Evolutionary conservation across 1,139 yeast genomes (phyloP).

Genomic region (Arxiozyma slooffiae): DNA sequence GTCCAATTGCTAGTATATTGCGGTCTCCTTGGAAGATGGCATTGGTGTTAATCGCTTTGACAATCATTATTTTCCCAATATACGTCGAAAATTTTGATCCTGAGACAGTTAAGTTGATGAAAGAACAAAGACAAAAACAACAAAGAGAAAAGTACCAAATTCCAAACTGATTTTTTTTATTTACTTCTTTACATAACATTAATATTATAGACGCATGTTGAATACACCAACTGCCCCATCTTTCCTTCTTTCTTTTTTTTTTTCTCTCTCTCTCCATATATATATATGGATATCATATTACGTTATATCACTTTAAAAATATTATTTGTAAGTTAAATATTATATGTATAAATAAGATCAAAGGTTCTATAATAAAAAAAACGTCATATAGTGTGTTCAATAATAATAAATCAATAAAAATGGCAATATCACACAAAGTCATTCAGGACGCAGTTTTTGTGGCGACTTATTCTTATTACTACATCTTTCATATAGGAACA

Average conservation of each 20-base stretch:
- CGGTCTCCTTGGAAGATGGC: constrained; percentile 33
- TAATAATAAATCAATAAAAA: neutral
- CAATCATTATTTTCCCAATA: constrained; percentile 27
- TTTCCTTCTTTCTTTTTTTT: too few relatives aligned
- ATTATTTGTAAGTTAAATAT: neutral
- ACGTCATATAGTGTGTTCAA: neutral
- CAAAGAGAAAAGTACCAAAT: constrained; percentile 22
- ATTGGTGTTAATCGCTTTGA: constrained; percentile 23
- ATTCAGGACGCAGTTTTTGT: constrained; percentile 9
- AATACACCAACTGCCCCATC: too few relatives aligned
- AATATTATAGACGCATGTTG: too few relatives aligned
- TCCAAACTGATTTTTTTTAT: neutral
- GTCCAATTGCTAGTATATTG: constrained; percentile 31
- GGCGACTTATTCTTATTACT: constrained; percentile 10
- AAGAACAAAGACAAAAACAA: constrained; percentile 26
- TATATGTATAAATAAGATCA: neutral
- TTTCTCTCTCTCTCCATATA: neutral
- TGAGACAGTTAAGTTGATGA: constrained; percentile 31
- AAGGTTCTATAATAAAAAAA: neutral
- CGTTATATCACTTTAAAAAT: neutral
- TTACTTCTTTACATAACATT: neutral
- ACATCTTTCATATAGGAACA: constrained; percentile 25
- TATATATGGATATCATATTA: neutral
- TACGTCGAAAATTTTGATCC: constrained; percentile 34
- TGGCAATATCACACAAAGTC: neutral